phyloP scores from a whole-genome alignment of 208 protist species.

The Trypanosoma vivax region DNA sequence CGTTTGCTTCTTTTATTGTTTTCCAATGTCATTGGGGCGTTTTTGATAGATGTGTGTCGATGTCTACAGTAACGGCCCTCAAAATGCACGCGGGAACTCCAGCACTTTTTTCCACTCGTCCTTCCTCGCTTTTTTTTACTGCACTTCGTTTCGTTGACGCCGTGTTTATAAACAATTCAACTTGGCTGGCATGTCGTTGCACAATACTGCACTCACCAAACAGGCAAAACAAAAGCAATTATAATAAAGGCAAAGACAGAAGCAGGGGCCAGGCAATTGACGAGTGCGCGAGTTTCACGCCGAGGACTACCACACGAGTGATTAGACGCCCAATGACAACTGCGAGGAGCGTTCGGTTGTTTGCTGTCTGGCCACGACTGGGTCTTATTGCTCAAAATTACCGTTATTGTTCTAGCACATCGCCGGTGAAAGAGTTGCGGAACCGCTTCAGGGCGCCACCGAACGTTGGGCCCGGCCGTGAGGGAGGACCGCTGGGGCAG shows the following conservation, averaged over 20 bases:
- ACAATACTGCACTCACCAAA: not conserved
- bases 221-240: not conserved
- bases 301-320: too few species aligned
- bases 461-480: conserved; percentile 36
- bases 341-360: conserved; percentile 2
- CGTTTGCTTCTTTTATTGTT: conserved; percentile 8
- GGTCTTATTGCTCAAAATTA: too few species aligned
- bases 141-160: not conserved
- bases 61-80: not conserved
- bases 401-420: too few species aligned
- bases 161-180: not conserved
- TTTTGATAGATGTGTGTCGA: not conserved
- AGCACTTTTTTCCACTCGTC: not conserved
- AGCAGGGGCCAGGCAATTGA: too few species aligned
- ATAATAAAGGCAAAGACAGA: not conserved
- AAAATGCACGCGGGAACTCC: not conserved
- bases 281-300: too few species aligned
- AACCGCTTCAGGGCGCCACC: conserved; percentile 32
- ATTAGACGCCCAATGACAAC: too few species aligned
- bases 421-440: too few species aligned
- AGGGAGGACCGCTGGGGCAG: conserved; percentile 14
- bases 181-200: too few species aligned
- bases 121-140: not conserved
- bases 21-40: conserved; percentile 11
- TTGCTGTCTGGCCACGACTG: too few species aligned